phyloP scores from a whole-genome alignment of 2,329 filamentous ascomycete species.

The Ascochyta viciae-villosae region DNA sequence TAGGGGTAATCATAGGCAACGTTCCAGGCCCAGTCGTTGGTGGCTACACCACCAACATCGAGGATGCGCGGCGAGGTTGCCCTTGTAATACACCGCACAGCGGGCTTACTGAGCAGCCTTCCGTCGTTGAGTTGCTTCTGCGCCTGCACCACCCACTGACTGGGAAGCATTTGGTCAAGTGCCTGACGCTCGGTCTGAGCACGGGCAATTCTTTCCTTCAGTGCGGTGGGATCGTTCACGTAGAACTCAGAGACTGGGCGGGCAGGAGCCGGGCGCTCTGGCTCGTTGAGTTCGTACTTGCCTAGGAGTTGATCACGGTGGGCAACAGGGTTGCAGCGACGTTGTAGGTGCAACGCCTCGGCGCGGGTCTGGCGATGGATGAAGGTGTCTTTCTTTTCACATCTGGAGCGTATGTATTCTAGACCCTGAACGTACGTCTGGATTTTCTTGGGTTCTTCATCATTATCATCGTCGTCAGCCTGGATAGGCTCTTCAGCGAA shows the following conservation, averaged over 20 bases:
- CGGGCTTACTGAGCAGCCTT: constrained; percentile 62
- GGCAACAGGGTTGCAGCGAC: constrained; percentile 73
- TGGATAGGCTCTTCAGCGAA: constrained; percentile 62
- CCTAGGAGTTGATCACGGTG: constrained; percentile 85
- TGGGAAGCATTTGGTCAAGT: constrained; percentile 69
- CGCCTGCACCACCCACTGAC: constrained; percentile 69
- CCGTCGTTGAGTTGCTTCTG: constrained; percentile 67
- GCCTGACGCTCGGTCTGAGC: constrained; percentile 82
- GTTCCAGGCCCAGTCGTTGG: constrained; percentile 96
- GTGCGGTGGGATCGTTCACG: constrained; percentile 65
- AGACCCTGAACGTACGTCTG: constrained; percentile 90
- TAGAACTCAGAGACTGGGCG: constrained; percentile 56
- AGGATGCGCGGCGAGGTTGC: constrained; percentile 74
- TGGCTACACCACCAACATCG: constrained; percentile 83
- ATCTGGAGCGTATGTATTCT: constrained; percentile 72
- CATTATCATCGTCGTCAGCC: constrained; percentile 34
- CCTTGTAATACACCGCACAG: constrained; percentile 54
- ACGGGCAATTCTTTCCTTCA: constrained; percentile 60
- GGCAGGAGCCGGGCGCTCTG: constrained; percentile 51
- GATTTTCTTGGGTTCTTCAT: constrained; percentile 57
- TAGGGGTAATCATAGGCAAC: constrained; percentile 85
- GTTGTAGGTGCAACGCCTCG: constrained; percentile 84
- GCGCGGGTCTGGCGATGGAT: constrained; percentile 84
- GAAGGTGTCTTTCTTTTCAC: constrained; percentile 76
- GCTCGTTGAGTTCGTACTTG: constrained; percentile 76